Evolutionary conservation across 129 eudicot species (phyloP).

Genomic region (Mikania micrantha): DNA sequence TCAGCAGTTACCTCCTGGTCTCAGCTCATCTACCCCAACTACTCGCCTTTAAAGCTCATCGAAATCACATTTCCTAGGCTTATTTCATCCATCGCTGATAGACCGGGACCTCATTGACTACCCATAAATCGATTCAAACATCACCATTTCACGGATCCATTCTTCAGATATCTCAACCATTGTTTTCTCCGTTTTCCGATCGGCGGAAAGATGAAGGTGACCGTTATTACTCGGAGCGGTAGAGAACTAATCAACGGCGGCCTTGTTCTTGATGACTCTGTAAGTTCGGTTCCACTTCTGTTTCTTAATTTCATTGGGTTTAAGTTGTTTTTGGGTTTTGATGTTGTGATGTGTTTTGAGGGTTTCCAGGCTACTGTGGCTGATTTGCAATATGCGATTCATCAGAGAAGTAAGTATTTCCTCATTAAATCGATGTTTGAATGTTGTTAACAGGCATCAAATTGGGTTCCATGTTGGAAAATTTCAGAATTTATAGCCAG

Average conservation of each 20-base stretch:
- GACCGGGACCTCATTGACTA: background rate
- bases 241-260: conserved; percentile 78
- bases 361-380: conserved; percentile 75
- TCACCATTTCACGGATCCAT: background rate
- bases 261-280: conserved; percentile 73
- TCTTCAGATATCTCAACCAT: conserved; percentile 9
- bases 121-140: background rate
- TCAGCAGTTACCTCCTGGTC: background rate
- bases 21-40: conserved; percentile 47
- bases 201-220: conserved; percentile 64
- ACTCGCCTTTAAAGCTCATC: conserved; percentile 37
- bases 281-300: conserved; percentile 27
- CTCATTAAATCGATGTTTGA: background rate
- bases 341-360: conserved; percentile 3
- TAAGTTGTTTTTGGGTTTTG: conserved; percentile 15
- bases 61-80: background rate
- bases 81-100: background rate
- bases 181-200: conserved; percentile 12
- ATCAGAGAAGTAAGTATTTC: conserved; percentile 58
- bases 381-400: conserved; percentile 94
- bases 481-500: too few relatives aligned
- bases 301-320: background rate
- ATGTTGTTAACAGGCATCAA: background rate
- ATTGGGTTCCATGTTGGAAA: background rate
- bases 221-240: conserved; percentile 77